These are phyloP conservation scores for Dendrobium nobile DNA, from an alignment of 106 monocot species.

Conservation along the genomic window DNA sequence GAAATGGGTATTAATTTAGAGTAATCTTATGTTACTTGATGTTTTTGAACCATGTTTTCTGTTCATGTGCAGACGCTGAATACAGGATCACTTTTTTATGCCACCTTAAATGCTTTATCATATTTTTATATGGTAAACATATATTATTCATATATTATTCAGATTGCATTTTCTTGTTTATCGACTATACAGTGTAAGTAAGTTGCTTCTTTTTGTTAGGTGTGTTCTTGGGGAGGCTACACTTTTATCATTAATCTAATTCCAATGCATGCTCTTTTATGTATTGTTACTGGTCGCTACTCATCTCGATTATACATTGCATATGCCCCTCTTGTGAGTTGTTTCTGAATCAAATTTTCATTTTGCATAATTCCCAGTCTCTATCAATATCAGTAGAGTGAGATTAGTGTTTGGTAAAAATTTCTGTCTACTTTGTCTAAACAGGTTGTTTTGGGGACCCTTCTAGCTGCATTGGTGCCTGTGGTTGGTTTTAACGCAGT, in stretches of 20 bases:
- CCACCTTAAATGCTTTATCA: slow-evolving; percentile 85
- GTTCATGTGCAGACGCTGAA: slow-evolving; percentile 72
- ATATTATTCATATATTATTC: neutral
- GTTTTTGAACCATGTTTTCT: neutral
- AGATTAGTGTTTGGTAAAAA: neutral
- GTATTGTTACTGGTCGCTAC: slow-evolving; percentile 93
- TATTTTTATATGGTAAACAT: slow-evolving; percentile 96
- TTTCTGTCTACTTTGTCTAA: neutral
- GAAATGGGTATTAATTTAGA: neutral
- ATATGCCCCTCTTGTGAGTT: slow-evolving; percentile 97
- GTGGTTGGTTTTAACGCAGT: slow-evolving; percentile 99
- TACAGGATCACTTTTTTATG: slow-evolving; percentile 96
- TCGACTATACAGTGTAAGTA: neutral
- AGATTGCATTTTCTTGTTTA: slow-evolving; percentile 1
- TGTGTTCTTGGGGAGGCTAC: slow-evolving; percentile 99
- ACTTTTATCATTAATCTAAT: slow-evolving; percentile 99
- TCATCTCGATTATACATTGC: slow-evolving; percentile 94
- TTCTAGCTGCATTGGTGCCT: slow-evolving; percentile 90
- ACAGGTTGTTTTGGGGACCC: slow-evolving; percentile 91
- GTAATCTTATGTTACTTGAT: neutral
- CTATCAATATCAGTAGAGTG: neutral
- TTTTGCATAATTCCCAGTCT: neutral
- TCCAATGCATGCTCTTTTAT: slow-evolving; percentile 94
- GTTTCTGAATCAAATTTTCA: neutral
- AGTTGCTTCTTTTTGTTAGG: slow-evolving; percentile 31